Evolutionary conservation across 305 asterid species (phyloP).

Genomic region (Fraxinus dipetala): DNA sequence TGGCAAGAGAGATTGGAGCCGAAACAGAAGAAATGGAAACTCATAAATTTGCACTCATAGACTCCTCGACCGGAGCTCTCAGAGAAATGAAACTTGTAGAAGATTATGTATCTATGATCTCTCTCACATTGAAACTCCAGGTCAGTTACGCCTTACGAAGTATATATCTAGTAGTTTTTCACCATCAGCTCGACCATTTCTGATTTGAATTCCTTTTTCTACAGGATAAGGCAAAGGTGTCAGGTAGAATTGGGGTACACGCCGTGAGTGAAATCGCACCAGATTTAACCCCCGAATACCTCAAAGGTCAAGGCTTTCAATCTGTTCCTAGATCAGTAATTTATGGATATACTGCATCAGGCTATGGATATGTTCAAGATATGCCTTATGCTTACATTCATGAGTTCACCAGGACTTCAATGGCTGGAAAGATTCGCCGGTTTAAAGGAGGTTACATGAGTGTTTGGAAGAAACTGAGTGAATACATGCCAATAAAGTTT

Average conservation of each 20-base stretch:
- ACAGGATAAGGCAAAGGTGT: conserved; percentile 64
- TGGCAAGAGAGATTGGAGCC: conserved; percentile 62
- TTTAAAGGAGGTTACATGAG: conserved; percentile 72
- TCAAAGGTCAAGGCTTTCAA: conserved; percentile 48
- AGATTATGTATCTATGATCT: conserved; percentile 69
- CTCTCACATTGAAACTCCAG: conserved; percentile 79
- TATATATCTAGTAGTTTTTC: not conserved
- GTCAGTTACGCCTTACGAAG: conserved; percentile 28
- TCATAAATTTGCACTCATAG: conserved; percentile 65
- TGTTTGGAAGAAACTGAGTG: conserved; percentile 62
- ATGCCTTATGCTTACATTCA: conserved; percentile 80
- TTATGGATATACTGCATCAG: conserved; percentile 82
- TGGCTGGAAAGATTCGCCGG: conserved; percentile 79
- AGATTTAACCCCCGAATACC: conserved; percentile 56
- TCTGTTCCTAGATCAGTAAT: conserved; percentile 71
- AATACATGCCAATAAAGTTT: conserved; percentile 48
- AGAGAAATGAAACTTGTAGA: conserved; percentile 61
- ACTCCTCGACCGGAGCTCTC: conserved; percentile 59
- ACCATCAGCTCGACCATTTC: not conserved
- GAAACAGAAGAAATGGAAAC: conserved; percentile 73
- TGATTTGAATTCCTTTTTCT: not conserved
- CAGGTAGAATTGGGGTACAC: conserved; percentile 68
- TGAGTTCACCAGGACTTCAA: conserved; percentile 78
- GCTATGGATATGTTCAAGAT: conserved; percentile 75
- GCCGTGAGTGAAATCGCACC: conserved; percentile 67